These are phyloP conservation scores for Desmodesmus armatus DNA, from an alignment of 139 green algal species.

Conservation along the genomic window DNA sequence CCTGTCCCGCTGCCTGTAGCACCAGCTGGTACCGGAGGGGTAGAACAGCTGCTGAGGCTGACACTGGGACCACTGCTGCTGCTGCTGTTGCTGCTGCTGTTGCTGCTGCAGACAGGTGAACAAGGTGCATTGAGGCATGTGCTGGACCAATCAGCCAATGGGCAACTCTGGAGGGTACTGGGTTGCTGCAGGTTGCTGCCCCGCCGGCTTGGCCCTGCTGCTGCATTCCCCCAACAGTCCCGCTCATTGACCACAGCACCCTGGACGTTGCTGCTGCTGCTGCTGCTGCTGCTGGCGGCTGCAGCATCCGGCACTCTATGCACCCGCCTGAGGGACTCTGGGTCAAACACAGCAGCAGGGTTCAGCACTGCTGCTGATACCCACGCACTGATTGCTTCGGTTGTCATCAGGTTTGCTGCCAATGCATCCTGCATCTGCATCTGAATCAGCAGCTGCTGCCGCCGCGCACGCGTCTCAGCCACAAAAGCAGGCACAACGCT, in stretches of 20 bases:
- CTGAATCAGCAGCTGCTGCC: conserved; percentile 20
- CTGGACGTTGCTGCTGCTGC: neutral
- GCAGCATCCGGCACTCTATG: neutral
- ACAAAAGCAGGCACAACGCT: neutral
- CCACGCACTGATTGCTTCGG: conserved; percentile 16
- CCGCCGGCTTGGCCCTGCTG: neutral
- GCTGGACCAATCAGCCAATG: neutral
- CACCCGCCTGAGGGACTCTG: too few relatives aligned
- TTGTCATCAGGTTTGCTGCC: conserved; percentile 24
- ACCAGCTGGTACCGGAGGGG: too few relatives aligned
- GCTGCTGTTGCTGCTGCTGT: neutral
- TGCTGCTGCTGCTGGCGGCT: neutral
- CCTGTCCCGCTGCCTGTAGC: too few relatives aligned
- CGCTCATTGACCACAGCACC: neutral
- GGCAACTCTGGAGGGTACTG: too few relatives aligned
- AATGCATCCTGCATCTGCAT: conserved; percentile 31
- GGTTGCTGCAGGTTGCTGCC: conserved; percentile 4
- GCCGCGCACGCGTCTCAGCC: conserved; percentile 9
- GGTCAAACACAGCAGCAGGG: conserved; percentile 9
- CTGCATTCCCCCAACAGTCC: neutral
- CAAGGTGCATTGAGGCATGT: neutral
- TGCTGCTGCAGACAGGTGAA: too few relatives aligned
- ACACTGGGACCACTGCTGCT: neutral
- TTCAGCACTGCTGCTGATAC: conserved; percentile 10
- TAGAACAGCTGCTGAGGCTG: neutral